Conservation (phyloP, 306 rosid genomes). For the Comarum palustre region DNA sequence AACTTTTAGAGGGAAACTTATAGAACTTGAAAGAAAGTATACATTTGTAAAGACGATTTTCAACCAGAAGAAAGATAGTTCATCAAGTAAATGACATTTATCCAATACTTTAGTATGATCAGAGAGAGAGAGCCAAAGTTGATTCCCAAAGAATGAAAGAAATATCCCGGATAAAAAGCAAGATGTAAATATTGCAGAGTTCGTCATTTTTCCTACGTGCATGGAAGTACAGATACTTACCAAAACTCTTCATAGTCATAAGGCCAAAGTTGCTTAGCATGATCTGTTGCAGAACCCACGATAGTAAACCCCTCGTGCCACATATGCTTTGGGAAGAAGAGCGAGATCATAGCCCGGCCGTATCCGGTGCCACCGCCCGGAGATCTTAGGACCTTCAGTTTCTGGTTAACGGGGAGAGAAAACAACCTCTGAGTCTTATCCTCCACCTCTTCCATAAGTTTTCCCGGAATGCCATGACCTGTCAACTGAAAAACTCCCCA, state of each 20-base stretch:
- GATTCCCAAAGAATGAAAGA: not conserved
- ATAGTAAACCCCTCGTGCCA: constrained; percentile 94
- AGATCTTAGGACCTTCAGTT: constrained; percentile 50
- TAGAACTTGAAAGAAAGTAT: too few species aligned
- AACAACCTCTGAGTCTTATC: constrained; percentile 42
- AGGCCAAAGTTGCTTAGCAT: constrained; percentile 66
- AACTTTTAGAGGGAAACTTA: too few species aligned
- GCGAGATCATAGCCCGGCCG: constrained; percentile 60
- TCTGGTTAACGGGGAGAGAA: constrained; percentile 45
- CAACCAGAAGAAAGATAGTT: too few species aligned
- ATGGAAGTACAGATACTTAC: constrained; percentile 55
- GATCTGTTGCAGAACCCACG: constrained; percentile 49
- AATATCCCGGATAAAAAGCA: not conserved
- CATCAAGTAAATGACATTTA: too few species aligned
- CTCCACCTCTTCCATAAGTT: constrained; percentile 40
- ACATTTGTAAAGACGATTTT: too few species aligned
- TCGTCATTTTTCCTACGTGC: constrained; percentile 33
- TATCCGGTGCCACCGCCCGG: constrained; percentile 50
- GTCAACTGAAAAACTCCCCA: constrained; percentile 69
- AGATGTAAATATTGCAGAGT: not conserved
- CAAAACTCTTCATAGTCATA: constrained; percentile 51
- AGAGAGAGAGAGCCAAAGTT: not conserved
- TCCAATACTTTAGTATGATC: too few species aligned
- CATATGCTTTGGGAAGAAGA: constrained; percentile 57
- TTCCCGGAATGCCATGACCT: constrained; percentile 55